Base-by-base conservation (phyloP, 179 eudicot genomes). In the Silene vulgaris region DNA sequence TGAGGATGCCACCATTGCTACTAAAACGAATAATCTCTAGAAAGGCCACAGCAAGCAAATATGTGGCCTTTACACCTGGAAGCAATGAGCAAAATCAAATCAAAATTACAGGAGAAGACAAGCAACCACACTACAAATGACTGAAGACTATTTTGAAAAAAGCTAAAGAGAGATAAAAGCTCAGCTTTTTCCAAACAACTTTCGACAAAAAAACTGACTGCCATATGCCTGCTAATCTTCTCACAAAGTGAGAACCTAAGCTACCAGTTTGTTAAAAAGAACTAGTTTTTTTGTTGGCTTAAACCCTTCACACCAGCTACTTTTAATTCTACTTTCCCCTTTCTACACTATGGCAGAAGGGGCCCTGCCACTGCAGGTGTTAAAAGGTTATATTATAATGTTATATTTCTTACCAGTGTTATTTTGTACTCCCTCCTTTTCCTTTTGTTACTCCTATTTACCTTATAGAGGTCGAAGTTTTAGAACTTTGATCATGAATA, bases 1-100 rank as follows among this genome's bases (percentile, higher is more conserved):
- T 96, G 40, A 96, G 99, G 81, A 96, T 91, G 74, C 99, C 99
- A 28, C 99, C 98, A 76, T 96, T 96, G 88, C 99, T 93, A 87
- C 97, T 96, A 80, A 93, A 96, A 76, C 99, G 87, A 80, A 90
- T 93, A 52, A 93, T 90, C 89, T 96, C 99, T 63, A 96, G 77
- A 89, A 89, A 96, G 57, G 98, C 89, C 65, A 96, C 99, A 40
- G 99, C 99, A 79, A 96, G 93, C 75, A 96, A 89, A 86, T 96
- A 96, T 71, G 98, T 96, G 72, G 99, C 94, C 85, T 96, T 96
- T 71, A 96, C 99, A 82, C 99, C 99, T 96, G 92, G 35, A 80
- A 56, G 57, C 61, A 68, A 66, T 19, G 56, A 73, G 68, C 57
- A 78, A 35, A 56, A 74, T 11, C 29, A 78, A 48, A 77, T 71